Base-by-base conservation (phyloP, 371 early-diverging fungal genomes). In the Lichtheimia ramosa region DNA sequence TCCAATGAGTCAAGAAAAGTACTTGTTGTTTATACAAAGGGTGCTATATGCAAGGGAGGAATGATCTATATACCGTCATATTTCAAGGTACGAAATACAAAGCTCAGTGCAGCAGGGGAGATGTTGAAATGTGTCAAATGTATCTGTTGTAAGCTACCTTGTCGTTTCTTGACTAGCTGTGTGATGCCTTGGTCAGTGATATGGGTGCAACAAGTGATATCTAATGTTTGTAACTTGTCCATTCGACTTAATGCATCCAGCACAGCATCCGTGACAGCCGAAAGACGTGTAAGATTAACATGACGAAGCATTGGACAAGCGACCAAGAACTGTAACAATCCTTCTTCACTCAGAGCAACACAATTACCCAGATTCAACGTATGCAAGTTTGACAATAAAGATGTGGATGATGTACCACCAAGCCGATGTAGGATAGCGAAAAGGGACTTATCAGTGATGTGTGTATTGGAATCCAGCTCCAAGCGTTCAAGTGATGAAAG, bases 121-220 rank as follows among this genome's bases (percentile, higher is more conserved):
- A 27, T 7, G 7, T 27, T 27, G 27, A 7, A 27, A 27, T 27
- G 27, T 0, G 27, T 27, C 27, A 27, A 27, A 7, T 27, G 27
- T 3, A 27, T 27, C 7, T 27, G 27, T 27, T 27, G 27, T 27
- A 27, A 27, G 4, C 27, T 52, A 3, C 34, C 39, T 27, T 20
- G 16, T 20, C 28, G 28, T 52, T 3, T 7, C 12, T 27, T 23
- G 18, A 52, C 52, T 8, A 52, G 52, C 23, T 39, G 27, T n/a
- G 5, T 52, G 12, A 52, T 18, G 14, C 39, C 8, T 39, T 4
- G 20, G 10, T 90, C 56, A 8, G 56, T 49, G 15, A 62, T 50
- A 10, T 39, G 42, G 14, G 23, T 15, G 27, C 62, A 62, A 8
- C 10, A 41, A 1, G 55, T 18, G 18, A 62, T 1, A 23, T 41